phyloP scores from a whole-genome alignment of 805 yeast species.

The Teunomyces atbi region DNA sequence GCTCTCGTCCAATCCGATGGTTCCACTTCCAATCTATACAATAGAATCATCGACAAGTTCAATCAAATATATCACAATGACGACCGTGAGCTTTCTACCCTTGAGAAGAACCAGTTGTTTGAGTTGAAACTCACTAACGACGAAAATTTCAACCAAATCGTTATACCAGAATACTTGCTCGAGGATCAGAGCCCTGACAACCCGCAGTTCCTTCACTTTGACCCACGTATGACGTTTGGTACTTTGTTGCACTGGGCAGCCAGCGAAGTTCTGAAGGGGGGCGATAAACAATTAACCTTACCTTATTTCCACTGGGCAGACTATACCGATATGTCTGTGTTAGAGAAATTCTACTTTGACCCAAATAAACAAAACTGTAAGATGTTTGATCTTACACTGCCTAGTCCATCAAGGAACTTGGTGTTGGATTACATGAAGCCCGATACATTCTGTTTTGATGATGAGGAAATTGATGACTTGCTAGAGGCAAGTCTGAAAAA shows the following conservation, averaged over 20 bases:
- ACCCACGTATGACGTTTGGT: constrained; percentile 30
- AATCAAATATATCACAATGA: not conserved
- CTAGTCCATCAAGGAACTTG: constrained; percentile 8
- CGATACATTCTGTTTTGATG: constrained; percentile 23
- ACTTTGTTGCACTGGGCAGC: constrained; percentile 12
- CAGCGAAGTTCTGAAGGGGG: constrained; percentile 1
- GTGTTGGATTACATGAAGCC: constrained; percentile 14
- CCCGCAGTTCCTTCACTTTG: constrained; percentile 18
- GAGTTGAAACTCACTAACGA: constrained; percentile 2
- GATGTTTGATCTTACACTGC: constrained; percentile 16
- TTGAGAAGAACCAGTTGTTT: not conserved
- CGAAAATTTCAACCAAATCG: constrained; percentile 7
- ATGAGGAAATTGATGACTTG: constrained; percentile 16
- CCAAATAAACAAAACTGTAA: constrained; percentile 18
- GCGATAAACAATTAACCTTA: constrained; percentile 10
- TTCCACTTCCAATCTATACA: constrained; percentile 3
- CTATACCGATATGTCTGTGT: constrained; percentile 22
- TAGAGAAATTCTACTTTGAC: constrained; percentile 16
- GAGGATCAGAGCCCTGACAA: constrained; percentile 7
- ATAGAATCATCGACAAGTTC: constrained; percentile 4
- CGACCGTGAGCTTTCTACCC: not conserved
- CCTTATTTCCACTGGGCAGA: constrained; percentile 37
- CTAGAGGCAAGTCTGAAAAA: not conserved
- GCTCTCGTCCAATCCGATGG: not conserved
- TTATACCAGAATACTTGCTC: constrained; percentile 14